Percentiles rank a stretch among this genome's conserved stretches.
phyloP scores from a whole-genome alignment of 139 green algal species.

The Micractinium conductrix region DNA sequence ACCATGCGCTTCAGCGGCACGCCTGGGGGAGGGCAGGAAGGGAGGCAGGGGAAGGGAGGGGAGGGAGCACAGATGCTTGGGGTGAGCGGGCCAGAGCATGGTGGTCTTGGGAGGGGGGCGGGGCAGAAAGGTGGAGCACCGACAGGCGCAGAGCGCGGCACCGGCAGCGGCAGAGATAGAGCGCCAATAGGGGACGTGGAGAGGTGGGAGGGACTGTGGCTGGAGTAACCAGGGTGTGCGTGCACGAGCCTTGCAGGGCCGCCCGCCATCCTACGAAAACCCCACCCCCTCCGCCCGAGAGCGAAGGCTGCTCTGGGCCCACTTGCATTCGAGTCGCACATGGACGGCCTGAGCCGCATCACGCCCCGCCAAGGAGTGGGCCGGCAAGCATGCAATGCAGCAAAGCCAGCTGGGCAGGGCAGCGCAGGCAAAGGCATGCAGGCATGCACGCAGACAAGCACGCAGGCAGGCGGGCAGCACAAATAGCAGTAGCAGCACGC shows the following conservation, averaged over 20 bases:
- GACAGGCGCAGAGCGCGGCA: not conserved
- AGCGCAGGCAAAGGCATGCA: no score
- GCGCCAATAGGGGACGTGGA: not conserved
- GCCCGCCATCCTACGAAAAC: slow-evolving; percentile 47
- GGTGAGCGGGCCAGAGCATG: not conserved
- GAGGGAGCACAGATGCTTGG: not conserved
- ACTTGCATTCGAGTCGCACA: slow-evolving; percentile 58
- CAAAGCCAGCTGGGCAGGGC: not conserved
- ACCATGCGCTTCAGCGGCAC: slow-evolving; percentile 89
- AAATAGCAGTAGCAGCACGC: no score
- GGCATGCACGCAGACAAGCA: not conserved
- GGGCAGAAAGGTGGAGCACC: not conserved
- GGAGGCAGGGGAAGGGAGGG: not conserved
- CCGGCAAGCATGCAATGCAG: not conserved
- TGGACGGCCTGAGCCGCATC: slow-evolving; percentile 28
- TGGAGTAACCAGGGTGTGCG: slow-evolving; percentile 43
- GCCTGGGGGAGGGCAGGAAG: slow-evolving; percentile 55
- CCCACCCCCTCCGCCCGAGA: slow-evolving; percentile 25
- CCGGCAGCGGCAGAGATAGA: not conserved
- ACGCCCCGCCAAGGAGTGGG: slow-evolving; percentile 53
- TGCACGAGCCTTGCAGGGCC: slow-evolving; percentile 5
- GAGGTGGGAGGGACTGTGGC: slow-evolving; percentile 5
- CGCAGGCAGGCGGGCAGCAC: no score
- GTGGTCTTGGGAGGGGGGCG: no score
- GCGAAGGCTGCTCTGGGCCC: slow-evolving; percentile 34